A percentile compares a stretch with the other conserved stretches of the same genome.
Evolutionary conservation across 208 protist genomes (phyloP).

Genomic region (Crithidia brevicula): DNA sequence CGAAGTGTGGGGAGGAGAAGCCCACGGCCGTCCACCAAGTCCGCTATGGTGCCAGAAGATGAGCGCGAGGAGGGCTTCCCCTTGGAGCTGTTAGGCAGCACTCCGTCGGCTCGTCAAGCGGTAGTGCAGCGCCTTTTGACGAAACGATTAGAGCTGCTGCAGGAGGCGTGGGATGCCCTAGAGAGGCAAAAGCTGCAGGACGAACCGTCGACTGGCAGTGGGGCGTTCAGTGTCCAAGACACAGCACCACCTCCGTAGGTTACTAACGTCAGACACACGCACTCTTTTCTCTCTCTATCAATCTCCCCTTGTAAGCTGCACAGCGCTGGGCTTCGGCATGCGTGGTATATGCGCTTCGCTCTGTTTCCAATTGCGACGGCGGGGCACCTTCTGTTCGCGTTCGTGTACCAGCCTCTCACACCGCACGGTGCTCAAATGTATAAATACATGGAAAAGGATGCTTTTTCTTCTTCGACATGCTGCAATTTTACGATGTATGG

Average conservation of each 20-base stretch:
- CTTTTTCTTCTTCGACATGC: too few species aligned
- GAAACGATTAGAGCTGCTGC: constrained; percentile 35
- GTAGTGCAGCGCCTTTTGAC: constrained; percentile 34
- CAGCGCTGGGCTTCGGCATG: too few species aligned
- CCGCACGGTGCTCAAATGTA: too few species aligned
- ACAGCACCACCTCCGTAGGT: background rate
- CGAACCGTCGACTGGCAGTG: background rate
- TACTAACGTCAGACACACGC: too few species aligned
- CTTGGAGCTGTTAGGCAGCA: constrained; percentile 37
- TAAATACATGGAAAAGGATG: too few species aligned
- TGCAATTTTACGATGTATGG: too few species aligned
- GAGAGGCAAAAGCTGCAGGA: constrained; percentile 26
- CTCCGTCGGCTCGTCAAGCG: constrained; percentile 17
- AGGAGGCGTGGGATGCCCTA: constrained; percentile 29
- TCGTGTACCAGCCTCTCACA: too few species aligned
- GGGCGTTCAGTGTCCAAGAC: background rate
- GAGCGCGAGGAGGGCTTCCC: constrained; percentile 33
- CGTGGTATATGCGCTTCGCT: too few species aligned
- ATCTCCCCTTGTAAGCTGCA: too few species aligned
- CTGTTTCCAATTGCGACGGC: too few species aligned
- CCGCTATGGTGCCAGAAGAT: background rate
- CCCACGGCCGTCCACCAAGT: background rate
- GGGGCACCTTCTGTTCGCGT: too few species aligned
- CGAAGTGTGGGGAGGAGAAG: background rate
- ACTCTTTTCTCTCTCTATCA: too few species aligned